Conservation (phyloP, 2,329 filamentous ascomycete genomes). For the Exophiala sp. region DNA sequence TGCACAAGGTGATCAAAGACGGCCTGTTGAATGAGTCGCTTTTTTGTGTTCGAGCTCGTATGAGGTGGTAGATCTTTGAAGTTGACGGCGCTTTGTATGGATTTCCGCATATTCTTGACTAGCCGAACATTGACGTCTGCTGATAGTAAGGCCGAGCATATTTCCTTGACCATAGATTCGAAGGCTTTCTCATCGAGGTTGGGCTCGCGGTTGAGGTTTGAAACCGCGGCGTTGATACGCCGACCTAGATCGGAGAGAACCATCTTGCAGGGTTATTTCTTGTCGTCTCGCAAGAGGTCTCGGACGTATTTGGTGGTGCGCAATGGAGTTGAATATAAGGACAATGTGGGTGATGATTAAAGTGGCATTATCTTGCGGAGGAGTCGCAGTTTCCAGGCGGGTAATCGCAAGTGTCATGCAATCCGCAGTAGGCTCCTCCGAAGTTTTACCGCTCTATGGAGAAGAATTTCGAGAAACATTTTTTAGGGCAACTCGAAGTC, state of each 20-base stretch:
- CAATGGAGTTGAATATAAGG: not conserved
- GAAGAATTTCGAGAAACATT: constrained; percentile 17
- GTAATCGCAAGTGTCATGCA: not conserved
- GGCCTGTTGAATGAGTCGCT: constrained; percentile 93
- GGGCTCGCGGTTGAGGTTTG: constrained; percentile 83
- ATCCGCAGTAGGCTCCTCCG: constrained; percentile 4
- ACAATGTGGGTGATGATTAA: not conserved
- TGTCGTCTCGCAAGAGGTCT: not conserved
- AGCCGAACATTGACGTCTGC: constrained; percentile 96
- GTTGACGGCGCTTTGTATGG: constrained; percentile 85
- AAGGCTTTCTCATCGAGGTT: constrained; percentile 99
- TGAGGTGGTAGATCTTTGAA: constrained; percentile 88
- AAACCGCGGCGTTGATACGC: constrained; percentile 96
- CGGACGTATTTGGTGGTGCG: not conserved
- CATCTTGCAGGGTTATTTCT: constrained; percentile 54
- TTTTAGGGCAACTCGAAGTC: not conserved
- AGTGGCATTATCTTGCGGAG: too few species aligned
- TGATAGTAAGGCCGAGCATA: constrained; percentile 90
- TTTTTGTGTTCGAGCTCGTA: constrained; percentile 75
- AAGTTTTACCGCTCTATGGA: constrained; percentile 11
- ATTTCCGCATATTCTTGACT: constrained; percentile 85
- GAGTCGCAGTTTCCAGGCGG: not conserved
- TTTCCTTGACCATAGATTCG: constrained; percentile 97
- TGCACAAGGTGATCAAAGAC: constrained; percentile 96
- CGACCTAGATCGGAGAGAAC: constrained; percentile 98